phyloP scores from a whole-genome alignment of 1,284 basidiomycete species.

The Leccinum angustisporum region DNA sequence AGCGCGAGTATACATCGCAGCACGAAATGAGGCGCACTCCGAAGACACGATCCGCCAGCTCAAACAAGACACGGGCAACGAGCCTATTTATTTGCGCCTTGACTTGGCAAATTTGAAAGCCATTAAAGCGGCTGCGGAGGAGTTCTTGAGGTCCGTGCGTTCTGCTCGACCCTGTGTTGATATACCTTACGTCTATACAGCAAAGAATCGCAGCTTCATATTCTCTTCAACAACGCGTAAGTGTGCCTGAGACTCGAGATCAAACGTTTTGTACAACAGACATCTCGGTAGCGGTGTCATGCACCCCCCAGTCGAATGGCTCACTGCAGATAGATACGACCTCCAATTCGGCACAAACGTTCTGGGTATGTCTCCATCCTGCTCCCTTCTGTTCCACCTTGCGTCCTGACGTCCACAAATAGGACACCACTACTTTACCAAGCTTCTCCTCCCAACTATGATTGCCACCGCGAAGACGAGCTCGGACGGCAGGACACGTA shows the following conservation, averaged over 20 bases:
- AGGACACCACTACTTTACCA: slow-evolving; percentile 52
- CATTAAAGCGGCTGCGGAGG: slow-evolving; percentile 47
- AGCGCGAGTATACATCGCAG: slow-evolving; percentile 61
- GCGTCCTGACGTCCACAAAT: neutral
- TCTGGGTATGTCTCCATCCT: slow-evolving; percentile 32
- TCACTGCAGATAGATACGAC: slow-evolving; percentile 54
- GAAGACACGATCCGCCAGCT: slow-evolving; percentile 49
- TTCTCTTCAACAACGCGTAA: slow-evolving; percentile 32
- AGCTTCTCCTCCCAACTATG: slow-evolving; percentile 46
- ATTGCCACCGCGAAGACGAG: slow-evolving; percentile 34
- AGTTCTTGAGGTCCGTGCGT: slow-evolving; percentile 40
- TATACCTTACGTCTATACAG: slow-evolving; percentile 27
- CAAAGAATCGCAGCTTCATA: slow-evolving; percentile 34
- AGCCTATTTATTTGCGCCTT: slow-evolving; percentile 49
- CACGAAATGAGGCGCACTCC: slow-evolving; percentile 45
- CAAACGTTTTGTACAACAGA: neutral
- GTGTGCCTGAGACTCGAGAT: neutral
- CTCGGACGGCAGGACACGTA: slow-evolving; percentile 37
- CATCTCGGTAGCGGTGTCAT: slow-evolving; percentile 55
- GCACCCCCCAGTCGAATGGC: slow-evolving; percentile 39
- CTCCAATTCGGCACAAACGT: slow-evolving; percentile 60
- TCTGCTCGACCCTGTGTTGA: neutral
- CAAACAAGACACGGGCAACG: slow-evolving; percentile 40
- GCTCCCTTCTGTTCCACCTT: neutral
- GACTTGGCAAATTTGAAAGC: slow-evolving; percentile 55